Conservation (phyloP, 2,329 filamentous ascomycete species). For the Aspergillus sclerotialis region DNA sequence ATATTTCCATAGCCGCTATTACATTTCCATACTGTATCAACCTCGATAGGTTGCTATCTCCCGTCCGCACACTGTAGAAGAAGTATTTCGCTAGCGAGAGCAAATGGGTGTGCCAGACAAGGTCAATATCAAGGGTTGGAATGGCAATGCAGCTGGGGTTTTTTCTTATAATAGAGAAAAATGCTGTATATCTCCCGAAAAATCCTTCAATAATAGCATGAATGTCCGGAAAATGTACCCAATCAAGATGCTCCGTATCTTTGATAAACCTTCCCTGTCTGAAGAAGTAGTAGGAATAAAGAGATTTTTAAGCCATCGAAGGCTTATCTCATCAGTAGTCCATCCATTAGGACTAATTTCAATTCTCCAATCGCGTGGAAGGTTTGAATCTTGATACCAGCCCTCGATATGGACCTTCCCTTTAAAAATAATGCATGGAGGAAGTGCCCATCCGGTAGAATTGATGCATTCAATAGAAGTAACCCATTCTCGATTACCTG, state of each 20-base stretch:
- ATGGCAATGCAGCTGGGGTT: conserved; percentile 26
- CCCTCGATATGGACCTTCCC: conserved; percentile 5
- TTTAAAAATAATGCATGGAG: conserved; percentile 6
- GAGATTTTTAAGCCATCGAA: too few species aligned
- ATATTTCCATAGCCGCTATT: conserved; percentile 57
- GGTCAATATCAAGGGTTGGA: conserved; percentile 28
- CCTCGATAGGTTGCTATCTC: conserved; percentile 29
- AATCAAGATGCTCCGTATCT: conserved; percentile 70
- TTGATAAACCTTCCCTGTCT: conserved; percentile 36
- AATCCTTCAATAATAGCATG: conserved; percentile 57
- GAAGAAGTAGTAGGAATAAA: too few species aligned
- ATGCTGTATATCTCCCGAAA: conserved; percentile 43
- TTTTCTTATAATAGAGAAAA: conserved; percentile 34
- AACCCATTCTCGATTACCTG: too few species aligned
- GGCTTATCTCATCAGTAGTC: too few species aligned
- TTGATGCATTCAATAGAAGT: too few species aligned
- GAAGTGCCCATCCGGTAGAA: conserved; percentile 1
- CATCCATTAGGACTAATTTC: too few species aligned
- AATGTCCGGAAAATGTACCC: conserved; percentile 65
- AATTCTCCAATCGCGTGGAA: too few species aligned
- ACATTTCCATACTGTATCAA: conserved; percentile 77
- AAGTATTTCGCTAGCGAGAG: conserved; percentile 17
- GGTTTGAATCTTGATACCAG: too few species aligned
- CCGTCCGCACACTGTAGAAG: conserved; percentile 35
- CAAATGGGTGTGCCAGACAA: conserved; percentile 31